Base-by-base conservation (phyloP, 257 asterid genomes). In the Haberlea rhodopensis region DNA sequence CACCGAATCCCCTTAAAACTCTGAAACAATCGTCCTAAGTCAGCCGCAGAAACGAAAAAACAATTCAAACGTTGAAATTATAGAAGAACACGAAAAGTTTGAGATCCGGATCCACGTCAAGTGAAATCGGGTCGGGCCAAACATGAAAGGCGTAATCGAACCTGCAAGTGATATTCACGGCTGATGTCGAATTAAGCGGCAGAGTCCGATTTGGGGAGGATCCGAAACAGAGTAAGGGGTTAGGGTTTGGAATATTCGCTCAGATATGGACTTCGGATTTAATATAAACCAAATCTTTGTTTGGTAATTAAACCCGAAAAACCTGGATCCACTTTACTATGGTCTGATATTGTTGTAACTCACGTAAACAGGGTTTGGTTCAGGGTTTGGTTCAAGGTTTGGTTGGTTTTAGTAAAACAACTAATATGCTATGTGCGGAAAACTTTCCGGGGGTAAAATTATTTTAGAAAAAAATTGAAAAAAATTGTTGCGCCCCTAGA, bases 141-240 rank as follows among this genome's bases (percentile, higher is more conserved):
- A 27, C 63, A 61, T 21, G 18, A 18, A 46, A 19, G 67, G 3
- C 20, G 57, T 60, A 62, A 58, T 57, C 74, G 43, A 57, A 75
- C 82, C 85, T 72, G 79, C 32, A 15, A 8, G 18, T 7, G 79
- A 52, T 57, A 53, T 21, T 66, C 69, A 22, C 15, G 66, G 45
- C 11, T 57, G 73, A 71, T 6, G 76, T 65, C 23, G 66, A 24
- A 28, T 18, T 68, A 40, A 62, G 69, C 18, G 55, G 62, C 73
- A 6, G 83, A 24, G 70, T 72, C 88, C 85, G 86, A 79, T n/a
- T 67, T 71, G 84, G 84, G 70, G 82, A 75, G 80, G 91, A 86
- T 76, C 96, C 96, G 95, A 76, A 32, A 67, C 49, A 10, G 48
- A 10, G 56, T 73, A 45, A 60, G 79, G 81, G 83, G 74, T 66